phyloP scores from a whole-genome alignment of 495 filamentous ascomycete species.

The Neurospora tetraspora region DNA sequence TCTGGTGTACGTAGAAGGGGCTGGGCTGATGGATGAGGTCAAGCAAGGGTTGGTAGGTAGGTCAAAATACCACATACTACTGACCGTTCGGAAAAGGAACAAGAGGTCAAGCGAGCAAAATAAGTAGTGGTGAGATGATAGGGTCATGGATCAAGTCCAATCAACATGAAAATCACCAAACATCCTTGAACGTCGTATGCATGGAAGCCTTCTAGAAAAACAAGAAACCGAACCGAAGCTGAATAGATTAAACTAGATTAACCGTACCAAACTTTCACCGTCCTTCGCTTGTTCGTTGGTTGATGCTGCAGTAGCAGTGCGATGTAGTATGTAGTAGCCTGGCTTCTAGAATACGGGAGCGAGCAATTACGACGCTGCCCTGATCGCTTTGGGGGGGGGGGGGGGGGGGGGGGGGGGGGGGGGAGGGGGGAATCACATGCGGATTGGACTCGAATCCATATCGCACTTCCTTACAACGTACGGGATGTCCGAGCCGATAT shows the following conservation, averaged over 20 bases:
- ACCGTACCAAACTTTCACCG: not conserved
- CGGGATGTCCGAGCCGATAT: not conserved
- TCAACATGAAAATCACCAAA: not conserved
- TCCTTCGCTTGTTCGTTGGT: not conserved
- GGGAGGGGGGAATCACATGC: too few relatives aligned
- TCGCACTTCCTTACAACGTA: not conserved
- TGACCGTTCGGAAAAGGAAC: not conserved
- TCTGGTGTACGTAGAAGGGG: not conserved
- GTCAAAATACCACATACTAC: not conserved
- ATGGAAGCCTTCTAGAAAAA: not conserved
- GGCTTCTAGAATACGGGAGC: not conserved
- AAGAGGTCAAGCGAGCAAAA: not conserved
- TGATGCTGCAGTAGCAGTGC: not conserved
- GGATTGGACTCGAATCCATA: not conserved
- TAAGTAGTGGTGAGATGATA: not conserved
- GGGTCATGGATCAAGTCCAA: not conserved
- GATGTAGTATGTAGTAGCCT: not conserved
- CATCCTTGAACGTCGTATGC: not conserved
- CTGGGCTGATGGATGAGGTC: not conserved
- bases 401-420: too few relatives aligned
- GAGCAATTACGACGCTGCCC: not conserved
- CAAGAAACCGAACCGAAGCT: not conserved
- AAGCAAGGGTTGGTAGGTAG: not conserved
- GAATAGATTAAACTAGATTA: not conserved
- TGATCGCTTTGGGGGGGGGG: not conserved